phyloP scores from a whole-genome alignment of 2,329 filamentous ascomycete genomes.

The Penicillium sp. region DNA sequence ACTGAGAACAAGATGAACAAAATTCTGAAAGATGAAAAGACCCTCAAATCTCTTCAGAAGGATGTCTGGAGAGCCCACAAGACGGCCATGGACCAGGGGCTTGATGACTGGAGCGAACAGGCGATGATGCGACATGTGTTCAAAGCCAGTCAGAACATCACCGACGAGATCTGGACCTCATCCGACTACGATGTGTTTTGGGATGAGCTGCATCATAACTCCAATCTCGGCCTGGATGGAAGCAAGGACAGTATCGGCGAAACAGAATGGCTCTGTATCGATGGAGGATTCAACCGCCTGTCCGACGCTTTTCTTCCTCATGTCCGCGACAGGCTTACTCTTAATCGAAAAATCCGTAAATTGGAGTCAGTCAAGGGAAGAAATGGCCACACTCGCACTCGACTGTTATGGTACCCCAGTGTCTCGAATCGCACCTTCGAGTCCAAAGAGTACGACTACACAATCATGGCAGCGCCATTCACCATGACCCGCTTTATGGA shows the following conservation, averaged over 20 bases:
- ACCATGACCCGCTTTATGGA: constrained; percentile 41
- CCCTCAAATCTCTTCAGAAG: constrained; percentile 19
- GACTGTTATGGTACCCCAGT: constrained; percentile 25
- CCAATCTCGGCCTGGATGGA: constrained; percentile 33
- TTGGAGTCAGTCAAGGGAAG: constrained; percentile 13
- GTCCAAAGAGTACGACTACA: constrained; percentile 38
- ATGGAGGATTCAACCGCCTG: constrained; percentile 37
- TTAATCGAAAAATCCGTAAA: constrained; percentile 26
- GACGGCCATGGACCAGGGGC: constrained; percentile 22
- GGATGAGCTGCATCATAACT: constrained; percentile 36
- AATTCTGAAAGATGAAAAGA: constrained; percentile 17
- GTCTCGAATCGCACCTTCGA: constrained; percentile 23
- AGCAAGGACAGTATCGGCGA: constrained; percentile 23
- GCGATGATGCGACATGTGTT: constrained; percentile 34
- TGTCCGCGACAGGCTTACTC: constrained; percentile 23
- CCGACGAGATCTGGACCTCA: constrained; percentile 35
- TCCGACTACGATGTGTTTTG: constrained; percentile 35
- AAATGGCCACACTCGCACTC: constrained; percentile 13
- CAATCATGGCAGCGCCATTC: constrained; percentile 39
- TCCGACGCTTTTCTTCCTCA: constrained; percentile 37
- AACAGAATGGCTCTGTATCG: constrained; percentile 30
- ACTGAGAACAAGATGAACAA: constrained; percentile 16
- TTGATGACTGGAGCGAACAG: constrained; percentile 28
- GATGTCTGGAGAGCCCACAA: constrained; percentile 24
- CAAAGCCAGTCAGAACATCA: constrained; percentile 36